These are phyloP conservation scores for Trichoderma guizhouense DNA, from an alignment of 2,329 filamentous ascomycete genomes.

Conservation along the genomic window DNA sequence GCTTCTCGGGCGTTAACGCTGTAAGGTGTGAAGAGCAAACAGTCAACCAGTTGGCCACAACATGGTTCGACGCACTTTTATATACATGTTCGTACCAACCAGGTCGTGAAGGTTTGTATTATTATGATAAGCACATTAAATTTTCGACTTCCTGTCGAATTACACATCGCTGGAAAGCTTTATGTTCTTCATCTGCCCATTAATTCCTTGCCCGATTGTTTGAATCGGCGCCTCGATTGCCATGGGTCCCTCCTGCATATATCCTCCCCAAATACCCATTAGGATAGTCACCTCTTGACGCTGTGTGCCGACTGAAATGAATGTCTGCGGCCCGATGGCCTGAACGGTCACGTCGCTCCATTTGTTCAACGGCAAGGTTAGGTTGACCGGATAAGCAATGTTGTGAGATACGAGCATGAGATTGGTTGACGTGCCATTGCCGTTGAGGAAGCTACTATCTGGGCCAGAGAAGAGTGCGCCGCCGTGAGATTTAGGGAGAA, in stretches of 20 bases:
- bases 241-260: slow-evolving; percentile 16
- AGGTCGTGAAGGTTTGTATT: not conserved
- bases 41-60: no score
- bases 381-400: slow-evolving; percentile 17
- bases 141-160: not conserved
- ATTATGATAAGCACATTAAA: not conserved
- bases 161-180: slow-evolving; percentile 9
- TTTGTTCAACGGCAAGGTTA: slow-evolving; percentile 15
- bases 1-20: no score
- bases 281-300: slow-evolving; percentile 18
- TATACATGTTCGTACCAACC: no score
- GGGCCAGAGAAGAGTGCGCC: slow-evolving; percentile 19
- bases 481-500: slow-evolving; percentile 26
- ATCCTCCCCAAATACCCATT: slow-evolving; percentile 20
- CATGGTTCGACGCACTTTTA: no score
- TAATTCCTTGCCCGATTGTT: slow-evolving; percentile 12
- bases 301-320: slow-evolving; percentile 10
- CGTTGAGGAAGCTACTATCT: slow-evolving; percentile 16
- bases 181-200: slow-evolving; percentile 16
- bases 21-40: no score
- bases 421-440: slow-evolving; percentile 14
- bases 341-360: slow-evolving; percentile 20
- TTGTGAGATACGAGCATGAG: slow-evolving; percentile 18
- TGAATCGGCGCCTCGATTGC: slow-evolving; percentile 15
- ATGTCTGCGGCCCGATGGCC: slow-evolving; percentile 10